These are phyloP conservation scores for Sugiyamaella grinbergsii DNA, from an alignment of 1,139 yeast species.

Conservation along the genomic window DNA sequence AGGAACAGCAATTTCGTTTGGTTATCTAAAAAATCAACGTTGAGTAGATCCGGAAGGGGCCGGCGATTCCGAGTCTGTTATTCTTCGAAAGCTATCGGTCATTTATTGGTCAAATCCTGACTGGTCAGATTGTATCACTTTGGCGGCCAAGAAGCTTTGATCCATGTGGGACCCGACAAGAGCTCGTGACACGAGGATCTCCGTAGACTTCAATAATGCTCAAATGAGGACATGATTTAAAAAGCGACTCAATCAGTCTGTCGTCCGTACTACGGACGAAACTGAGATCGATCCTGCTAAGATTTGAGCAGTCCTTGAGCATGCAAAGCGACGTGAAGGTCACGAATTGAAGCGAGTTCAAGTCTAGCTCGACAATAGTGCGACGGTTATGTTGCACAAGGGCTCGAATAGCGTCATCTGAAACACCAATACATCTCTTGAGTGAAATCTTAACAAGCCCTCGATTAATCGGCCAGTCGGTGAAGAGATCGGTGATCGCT, in stretches of 20 bases:
- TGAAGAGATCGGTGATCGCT: constrained; percentile 61
- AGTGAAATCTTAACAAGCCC: constrained; percentile 66
- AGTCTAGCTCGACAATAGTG: constrained; percentile 65
- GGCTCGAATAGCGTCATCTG: constrained; percentile 62
- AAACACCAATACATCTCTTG: constrained; percentile 65
- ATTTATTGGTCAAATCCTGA: neutral
- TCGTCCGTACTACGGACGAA: constrained; percentile 77
- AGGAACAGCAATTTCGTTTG: no score
- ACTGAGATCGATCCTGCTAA: constrained; percentile 70
- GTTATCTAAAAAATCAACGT: no score
- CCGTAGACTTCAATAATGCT: constrained; percentile 78
- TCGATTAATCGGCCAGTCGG: constrained; percentile 54
- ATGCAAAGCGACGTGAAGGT: constrained; percentile 54
- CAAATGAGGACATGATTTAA: constrained; percentile 60
- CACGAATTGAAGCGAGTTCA: constrained; percentile 70
- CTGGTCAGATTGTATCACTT: constrained; percentile 55
- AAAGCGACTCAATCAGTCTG: constrained; percentile 54
- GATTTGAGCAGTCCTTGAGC: constrained; percentile 52
- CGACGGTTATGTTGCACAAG: constrained; percentile 63
- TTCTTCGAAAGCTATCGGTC: no score
- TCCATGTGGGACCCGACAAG: constrained; percentile 49
- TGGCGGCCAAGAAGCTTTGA: constrained; percentile 75
- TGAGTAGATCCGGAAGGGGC: no score
- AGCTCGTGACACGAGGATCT: constrained; percentile 63
- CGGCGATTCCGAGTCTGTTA: no score